Evolutionary conservation across 164 flowering plant genomes (phyloP).

Genomic region (Aristolochia californica): DNA sequence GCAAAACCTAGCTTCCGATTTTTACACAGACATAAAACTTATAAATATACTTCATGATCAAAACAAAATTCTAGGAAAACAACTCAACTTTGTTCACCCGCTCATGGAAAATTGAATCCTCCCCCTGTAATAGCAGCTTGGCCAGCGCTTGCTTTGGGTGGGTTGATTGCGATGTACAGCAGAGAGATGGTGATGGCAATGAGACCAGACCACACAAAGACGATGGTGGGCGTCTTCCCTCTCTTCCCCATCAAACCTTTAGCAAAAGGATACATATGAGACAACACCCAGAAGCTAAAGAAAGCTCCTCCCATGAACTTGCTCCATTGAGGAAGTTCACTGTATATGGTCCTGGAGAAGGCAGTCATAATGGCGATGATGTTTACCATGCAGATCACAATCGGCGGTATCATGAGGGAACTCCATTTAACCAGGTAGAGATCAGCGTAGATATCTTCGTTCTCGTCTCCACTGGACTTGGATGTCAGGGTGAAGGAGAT

Average conservation of each 20-base stretch:
- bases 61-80: no score
- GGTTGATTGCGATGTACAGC: conserved; percentile 51
- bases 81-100: neutral
- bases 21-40: no score
- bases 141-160: conserved; percentile 13
- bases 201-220: conserved; percentile 71
- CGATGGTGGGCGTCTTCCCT: conserved; percentile 67
- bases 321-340: conserved; percentile 50
- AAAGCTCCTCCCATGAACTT: conserved; percentile 63
- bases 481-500: conserved; percentile 69
- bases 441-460: conserved; percentile 57
- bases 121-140: conserved; percentile 10
- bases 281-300: conserved; percentile 77
- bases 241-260: conserved; percentile 77
- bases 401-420: conserved; percentile 59
- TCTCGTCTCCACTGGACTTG: conserved; percentile 52
- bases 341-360: conserved; percentile 45
- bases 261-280: conserved; percentile 72
- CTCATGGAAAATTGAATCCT: conserved; percentile 35
- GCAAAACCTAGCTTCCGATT: no score
- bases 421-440: conserved; percentile 66
- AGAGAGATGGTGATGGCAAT: conserved; percentile 62
- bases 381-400: conserved; percentile 53
- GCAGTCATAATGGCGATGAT: conserved; percentile 47
- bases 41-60: no score